A percentile compares a stretch with the other conserved stretches of the same genome.
Evolutionary conservation across 257 asterid genomes (phyloP).

Genomic region (Scutellaria minor): DNA sequence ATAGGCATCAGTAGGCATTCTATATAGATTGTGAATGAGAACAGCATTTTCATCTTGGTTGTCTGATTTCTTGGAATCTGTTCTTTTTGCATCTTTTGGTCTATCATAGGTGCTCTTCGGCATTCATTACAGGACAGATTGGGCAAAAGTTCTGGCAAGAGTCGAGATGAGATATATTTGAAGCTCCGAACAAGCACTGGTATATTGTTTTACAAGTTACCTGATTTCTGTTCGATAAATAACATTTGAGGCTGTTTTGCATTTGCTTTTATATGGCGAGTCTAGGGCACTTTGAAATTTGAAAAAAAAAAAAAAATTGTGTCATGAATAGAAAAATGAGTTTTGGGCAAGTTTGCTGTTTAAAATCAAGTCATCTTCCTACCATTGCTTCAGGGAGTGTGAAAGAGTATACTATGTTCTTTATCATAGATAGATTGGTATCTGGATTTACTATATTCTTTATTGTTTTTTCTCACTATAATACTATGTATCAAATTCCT

Average conservation of each 20-base stretch:
- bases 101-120: slow-evolving; percentile 67
- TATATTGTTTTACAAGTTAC: slow-evolving; percentile 13
- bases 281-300: slow-evolving; percentile 5
- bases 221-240: neutral
- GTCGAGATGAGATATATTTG: slow-evolving; percentile 66
- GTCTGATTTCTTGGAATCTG: slow-evolving; percentile 28
- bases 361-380: slow-evolving; percentile 14
- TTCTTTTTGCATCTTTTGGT: slow-evolving; percentile 35
- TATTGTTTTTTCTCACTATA: slow-evolving; percentile 12
- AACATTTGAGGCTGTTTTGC: slow-evolving; percentile 18
- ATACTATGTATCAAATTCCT: neutral
- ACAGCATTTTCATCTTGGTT: slow-evolving; percentile 4
- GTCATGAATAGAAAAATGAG: neutral
- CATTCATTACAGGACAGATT: slow-evolving; percentile 64
- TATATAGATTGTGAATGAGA: slow-evolving; percentile 25
- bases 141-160: slow-evolving; percentile 64
- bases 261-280: slow-evolving; percentile 8
- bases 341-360: neutral
- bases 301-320: neutral
- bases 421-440: slow-evolving; percentile 7
- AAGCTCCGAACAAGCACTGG: slow-evolving; percentile 71
- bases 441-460: slow-evolving; percentile 8
- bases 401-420: slow-evolving; percentile 12
- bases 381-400: slow-evolving; percentile 8
- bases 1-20: slow-evolving; percentile 26